These are phyloP conservation scores for Colletotrichum graminicola DNA, from an alignment of 2,329 filamentous ascomycete species.

Conservation along the genomic window DNA sequence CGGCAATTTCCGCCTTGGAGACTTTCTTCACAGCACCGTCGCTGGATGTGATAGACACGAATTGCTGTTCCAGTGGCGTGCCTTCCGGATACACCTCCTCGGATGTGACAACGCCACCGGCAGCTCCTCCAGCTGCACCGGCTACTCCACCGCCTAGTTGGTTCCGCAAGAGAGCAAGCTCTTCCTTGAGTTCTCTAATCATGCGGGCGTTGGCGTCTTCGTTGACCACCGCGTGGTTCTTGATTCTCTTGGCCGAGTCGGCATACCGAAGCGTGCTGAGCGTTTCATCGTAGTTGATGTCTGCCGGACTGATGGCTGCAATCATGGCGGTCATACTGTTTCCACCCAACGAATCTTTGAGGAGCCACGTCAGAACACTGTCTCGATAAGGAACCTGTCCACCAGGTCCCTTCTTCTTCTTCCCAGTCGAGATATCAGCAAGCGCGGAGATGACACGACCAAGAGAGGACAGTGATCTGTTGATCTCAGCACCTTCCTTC, in stretches of 20 bases:
- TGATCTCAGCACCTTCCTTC: slow-evolving; percentile 99
- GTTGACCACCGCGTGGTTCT: slow-evolving; percentile 99
- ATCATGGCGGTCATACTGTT: slow-evolving; percentile 99
- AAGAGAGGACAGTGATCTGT: slow-evolving; percentile 93
- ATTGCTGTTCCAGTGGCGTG: slow-evolving; percentile 93
- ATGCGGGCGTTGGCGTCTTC: slow-evolving; percentile 99
- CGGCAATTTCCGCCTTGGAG: slow-evolving; percentile 97
- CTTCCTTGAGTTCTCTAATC: slow-evolving; percentile 98
- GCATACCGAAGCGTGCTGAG: slow-evolving; percentile 95
- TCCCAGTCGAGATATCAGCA: slow-evolving; percentile 88
- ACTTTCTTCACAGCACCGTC: slow-evolving; percentile 94
- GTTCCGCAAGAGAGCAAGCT: slow-evolving; percentile 84
- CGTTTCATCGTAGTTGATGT: slow-evolving; percentile 99
- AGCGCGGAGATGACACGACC: slow-evolving; percentile 97
- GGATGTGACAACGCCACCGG: slow-evolving; percentile 64
- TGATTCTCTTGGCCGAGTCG: slow-evolving; percentile 98
- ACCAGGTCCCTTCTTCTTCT: slow-evolving; percentile 81
- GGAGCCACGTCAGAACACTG: slow-evolving; percentile 93
- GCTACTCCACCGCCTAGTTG: slow-evolving; percentile 76
- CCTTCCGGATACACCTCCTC: slow-evolving; percentile 93
- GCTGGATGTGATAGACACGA: slow-evolving; percentile 89
- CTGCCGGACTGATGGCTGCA: slow-evolving; percentile 95
- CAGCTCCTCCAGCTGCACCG: slow-evolving; percentile 55
- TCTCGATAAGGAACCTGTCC: slow-evolving; percentile 95
- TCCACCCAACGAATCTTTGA: slow-evolving; percentile 96